phyloP scores from a whole-genome alignment of 1,284 basidiomycete genomes.

The Ustilago crameri region DNA sequence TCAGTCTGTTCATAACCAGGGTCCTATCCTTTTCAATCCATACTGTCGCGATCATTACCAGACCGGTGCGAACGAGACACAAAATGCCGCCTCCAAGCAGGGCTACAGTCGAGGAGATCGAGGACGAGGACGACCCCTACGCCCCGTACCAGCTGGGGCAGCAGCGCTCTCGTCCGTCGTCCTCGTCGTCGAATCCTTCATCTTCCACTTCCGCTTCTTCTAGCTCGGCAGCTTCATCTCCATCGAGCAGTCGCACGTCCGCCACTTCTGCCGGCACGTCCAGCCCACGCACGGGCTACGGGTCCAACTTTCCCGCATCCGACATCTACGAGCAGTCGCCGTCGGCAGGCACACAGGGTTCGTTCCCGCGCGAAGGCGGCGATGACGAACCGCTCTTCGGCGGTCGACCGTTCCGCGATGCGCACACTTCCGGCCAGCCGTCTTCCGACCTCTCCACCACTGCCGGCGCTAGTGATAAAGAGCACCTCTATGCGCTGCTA shows the following conservation, averaged over 20 bases:
- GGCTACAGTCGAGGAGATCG: constrained; percentile 42
- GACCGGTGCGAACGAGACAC: background rate
- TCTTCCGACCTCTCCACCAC: background rate
- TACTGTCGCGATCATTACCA: too few species aligned
- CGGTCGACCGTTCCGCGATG: constrained; percentile 59
- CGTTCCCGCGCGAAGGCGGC: constrained; percentile 20
- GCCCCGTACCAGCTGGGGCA: constrained; percentile 30
- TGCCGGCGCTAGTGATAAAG: constrained; percentile 27
- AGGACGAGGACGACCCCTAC: constrained; percentile 46
- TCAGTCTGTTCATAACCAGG: too few species aligned
- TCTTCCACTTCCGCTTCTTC: constrained; percentile 3
- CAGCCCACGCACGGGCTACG: background rate
- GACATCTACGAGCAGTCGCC: constrained; percentile 30
- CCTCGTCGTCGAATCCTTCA: constrained; percentile 8
- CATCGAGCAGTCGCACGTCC: constrained; percentile 11
- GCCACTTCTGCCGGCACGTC: background rate
- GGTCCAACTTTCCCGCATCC: constrained; percentile 4
- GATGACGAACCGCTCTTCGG: constrained; percentile 64
- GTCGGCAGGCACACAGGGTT: constrained; percentile 24
- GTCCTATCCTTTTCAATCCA: background rate
- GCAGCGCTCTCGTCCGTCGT: constrained; percentile 1
- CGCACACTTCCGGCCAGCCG: constrained; percentile 25
- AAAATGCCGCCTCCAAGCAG: constrained; percentile 34
- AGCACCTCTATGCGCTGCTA: constrained; percentile 70
- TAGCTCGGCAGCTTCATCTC: constrained; percentile 3